A percentile compares a stretch with the other conserved stretches of the same genome.
Evolutionary conservation across 345 rosid genomes (phyloP).

Genomic region (Bruguiera gymnorhiza): DNA sequence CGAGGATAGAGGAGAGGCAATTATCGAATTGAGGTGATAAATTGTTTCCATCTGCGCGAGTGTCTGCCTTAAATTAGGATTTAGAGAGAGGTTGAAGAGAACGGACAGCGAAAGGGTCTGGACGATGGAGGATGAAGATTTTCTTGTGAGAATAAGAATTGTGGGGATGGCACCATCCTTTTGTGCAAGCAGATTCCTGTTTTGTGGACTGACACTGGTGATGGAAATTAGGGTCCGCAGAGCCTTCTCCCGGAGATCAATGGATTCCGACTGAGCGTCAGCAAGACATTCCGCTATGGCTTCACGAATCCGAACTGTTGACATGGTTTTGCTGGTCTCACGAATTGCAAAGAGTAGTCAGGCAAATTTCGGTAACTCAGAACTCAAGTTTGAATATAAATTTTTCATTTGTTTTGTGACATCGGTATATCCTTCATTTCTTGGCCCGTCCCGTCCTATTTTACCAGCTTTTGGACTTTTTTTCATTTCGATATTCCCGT

Average conservation of each 20-base stretch:
- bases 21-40: constrained; percentile 40
- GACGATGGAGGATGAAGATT: constrained; percentile 29
- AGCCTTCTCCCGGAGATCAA: constrained; percentile 39
- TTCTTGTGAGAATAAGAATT: constrained; percentile 33
- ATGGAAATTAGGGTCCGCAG: constrained; percentile 43
- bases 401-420: background rate
- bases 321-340: constrained; percentile 14
- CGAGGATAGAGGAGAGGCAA: constrained; percentile 27
- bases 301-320: constrained; percentile 29
- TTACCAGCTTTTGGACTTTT: background rate
- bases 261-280: constrained; percentile 33
- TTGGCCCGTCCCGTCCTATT: background rate
- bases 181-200: constrained; percentile 41
- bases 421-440: constrained; percentile 14
- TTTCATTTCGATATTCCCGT: constrained; percentile 5
- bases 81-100: constrained; percentile 60
- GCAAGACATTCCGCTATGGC: constrained; percentile 29
- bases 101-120: constrained; percentile 38
- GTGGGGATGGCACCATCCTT: constrained; percentile 36
- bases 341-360: background rate
- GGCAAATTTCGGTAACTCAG: background rate
- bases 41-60: constrained; percentile 51
- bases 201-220: constrained; percentile 45
- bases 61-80: constrained; percentile 45
- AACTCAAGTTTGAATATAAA: background rate